Percentiles rank a stretch among this genome's conserved stretches.
These are phyloP conservation scores for Penicillium alfredii DNA, from an alignment of 495 filamentous ascomycete species.

Conservation along the genomic window DNA sequence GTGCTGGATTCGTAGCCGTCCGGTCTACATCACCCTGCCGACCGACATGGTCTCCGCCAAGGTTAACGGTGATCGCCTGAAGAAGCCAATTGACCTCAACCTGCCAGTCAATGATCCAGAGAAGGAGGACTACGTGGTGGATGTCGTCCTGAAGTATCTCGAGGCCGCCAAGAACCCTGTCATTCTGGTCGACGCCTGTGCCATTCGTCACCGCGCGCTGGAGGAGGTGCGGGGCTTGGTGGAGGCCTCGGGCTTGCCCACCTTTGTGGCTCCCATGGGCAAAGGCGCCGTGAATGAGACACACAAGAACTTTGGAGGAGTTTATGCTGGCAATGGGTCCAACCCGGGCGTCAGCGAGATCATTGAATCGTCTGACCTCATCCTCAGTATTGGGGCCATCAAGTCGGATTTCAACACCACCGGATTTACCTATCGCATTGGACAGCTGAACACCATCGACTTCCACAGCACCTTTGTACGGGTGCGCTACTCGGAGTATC, in stretches of 20 bases:
- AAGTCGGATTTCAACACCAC: slow-evolving; percentile 89
- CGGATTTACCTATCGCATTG: slow-evolving; percentile 80
- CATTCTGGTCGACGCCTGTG: slow-evolving; percentile 87
- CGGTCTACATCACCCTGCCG: slow-evolving; percentile 81
- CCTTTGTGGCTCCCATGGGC: slow-evolving; percentile 88
- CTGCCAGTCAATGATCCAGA: slow-evolving; percentile 60
- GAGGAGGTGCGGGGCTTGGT: slow-evolving; percentile 74
- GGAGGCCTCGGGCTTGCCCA: slow-evolving; percentile 67
- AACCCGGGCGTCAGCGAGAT: slow-evolving; percentile 61
- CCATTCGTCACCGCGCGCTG: slow-evolving; percentile 71
- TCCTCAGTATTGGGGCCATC: slow-evolving; percentile 77
- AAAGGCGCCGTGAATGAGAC: slow-evolving; percentile 83
- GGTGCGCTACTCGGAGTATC: slow-evolving; percentile 78
- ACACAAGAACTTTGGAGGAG: slow-evolving; percentile 69
- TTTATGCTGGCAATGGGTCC: slow-evolving; percentile 80
- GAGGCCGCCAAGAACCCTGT: slow-evolving; percentile 70
- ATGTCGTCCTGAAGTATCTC: slow-evolving; percentile 71
- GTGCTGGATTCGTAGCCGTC: slow-evolving; percentile 68
- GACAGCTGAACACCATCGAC: slow-evolving; percentile 78
- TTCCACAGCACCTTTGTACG: slow-evolving; percentile 73
- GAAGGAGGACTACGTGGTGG: slow-evolving; percentile 78
- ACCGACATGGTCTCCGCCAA: slow-evolving; percentile 80
- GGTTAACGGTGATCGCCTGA: slow-evolving; percentile 64
- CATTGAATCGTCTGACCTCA: slow-evolving; percentile 76
- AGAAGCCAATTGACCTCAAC: slow-evolving; percentile 61